Evolutionary conservation across 805 yeast species (phyloP).

Genomic region (Kodamaea nitidulidarum): DNA sequence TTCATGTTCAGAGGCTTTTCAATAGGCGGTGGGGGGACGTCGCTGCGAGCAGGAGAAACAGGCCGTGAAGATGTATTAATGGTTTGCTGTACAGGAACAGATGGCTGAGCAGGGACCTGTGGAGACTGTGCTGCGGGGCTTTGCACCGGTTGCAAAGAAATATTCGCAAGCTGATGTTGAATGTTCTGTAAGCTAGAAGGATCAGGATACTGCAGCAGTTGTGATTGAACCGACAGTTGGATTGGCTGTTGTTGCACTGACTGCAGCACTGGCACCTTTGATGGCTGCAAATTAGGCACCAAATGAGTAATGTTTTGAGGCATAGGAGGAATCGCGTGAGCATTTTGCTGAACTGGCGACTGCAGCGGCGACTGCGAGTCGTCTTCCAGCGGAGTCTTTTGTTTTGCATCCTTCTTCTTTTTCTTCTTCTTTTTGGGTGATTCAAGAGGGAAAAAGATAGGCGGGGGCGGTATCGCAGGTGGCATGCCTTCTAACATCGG

Average conservation of each 20-base stretch:
- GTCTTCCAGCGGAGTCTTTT: conserved; percentile 3
- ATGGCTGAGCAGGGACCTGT: neutral
- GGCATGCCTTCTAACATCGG: conserved; percentile 4
- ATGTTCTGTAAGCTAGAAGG: conserved; percentile 3
- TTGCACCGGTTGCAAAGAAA: neutral
- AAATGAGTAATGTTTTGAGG: neutral
- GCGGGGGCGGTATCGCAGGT: conserved; percentile 10
- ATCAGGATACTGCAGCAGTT: no score
- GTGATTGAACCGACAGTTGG: neutral
- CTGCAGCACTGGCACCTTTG: neutral
- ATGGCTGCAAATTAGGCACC: conserved; percentile 1
- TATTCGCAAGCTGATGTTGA: conserved; percentile 4
- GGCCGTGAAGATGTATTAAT: neutral
- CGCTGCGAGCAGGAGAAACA: neutral
- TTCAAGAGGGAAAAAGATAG: conserved; percentile 12
- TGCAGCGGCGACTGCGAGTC: conserved; percentile 1
- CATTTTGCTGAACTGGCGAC: neutral
- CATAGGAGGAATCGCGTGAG: neutral
- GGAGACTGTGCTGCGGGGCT: neutral
- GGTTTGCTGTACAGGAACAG: neutral
- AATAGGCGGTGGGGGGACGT: neutral
- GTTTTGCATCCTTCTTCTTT: conserved; percentile 14
- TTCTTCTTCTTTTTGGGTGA: conserved; percentile 13
- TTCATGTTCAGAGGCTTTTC: neutral
- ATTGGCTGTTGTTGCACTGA: conserved; percentile 4